phyloP scores from a whole-genome alignment of 2,329 filamentous ascomycete species.

The Stachybotrys echinatus region DNA sequence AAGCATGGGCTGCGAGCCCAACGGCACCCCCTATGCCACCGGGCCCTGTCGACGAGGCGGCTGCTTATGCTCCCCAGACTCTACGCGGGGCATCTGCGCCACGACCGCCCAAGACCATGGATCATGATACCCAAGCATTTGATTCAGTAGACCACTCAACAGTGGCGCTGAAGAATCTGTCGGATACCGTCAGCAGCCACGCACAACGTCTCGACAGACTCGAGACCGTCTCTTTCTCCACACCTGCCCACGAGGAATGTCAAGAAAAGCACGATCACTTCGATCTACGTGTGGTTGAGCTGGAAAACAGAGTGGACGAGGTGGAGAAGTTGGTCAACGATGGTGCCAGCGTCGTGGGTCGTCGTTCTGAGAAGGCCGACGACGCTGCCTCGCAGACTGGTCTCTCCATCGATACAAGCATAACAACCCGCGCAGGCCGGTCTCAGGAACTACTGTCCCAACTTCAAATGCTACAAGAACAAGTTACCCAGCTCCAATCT shows the following conservation, averaged over 20 bases:
- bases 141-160: slow-evolving; percentile 9
- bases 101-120: slow-evolving; percentile 9
- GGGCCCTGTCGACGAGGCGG: background rate
- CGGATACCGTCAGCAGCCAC: slow-evolving; percentile 53
- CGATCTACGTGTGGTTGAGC: slow-evolving; percentile 63
- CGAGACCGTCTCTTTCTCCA: slow-evolving; percentile 65
- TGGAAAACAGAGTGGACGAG: slow-evolving; percentile 60
- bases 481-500: slow-evolving; percentile 52
- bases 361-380: slow-evolving; percentile 27
- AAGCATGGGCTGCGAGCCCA: slow-evolving; percentile 11
- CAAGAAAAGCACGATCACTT: slow-evolving; percentile 61
- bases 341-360: slow-evolving; percentile 33
- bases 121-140: slow-evolving; percentile 11
- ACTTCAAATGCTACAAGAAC: slow-evolving; percentile 43
- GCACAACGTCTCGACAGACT: slow-evolving; percentile 61
- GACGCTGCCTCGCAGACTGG: slow-evolving; percentile 41
- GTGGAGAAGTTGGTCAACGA: slow-evolving; percentile 50
- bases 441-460: slow-evolving; percentile 44
- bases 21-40: background rate
- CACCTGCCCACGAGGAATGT: slow-evolving; percentile 62
- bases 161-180: slow-evolving; percentile 38
- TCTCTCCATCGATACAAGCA: slow-evolving; percentile 39
- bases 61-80: slow-evolving; percentile 4
- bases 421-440: slow-evolving; percentile 30
- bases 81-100: slow-evolving; percentile 18